phyloP scores from a whole-genome alignment of 148 eudicot genomes.

The Bassia scoparia region DNA sequence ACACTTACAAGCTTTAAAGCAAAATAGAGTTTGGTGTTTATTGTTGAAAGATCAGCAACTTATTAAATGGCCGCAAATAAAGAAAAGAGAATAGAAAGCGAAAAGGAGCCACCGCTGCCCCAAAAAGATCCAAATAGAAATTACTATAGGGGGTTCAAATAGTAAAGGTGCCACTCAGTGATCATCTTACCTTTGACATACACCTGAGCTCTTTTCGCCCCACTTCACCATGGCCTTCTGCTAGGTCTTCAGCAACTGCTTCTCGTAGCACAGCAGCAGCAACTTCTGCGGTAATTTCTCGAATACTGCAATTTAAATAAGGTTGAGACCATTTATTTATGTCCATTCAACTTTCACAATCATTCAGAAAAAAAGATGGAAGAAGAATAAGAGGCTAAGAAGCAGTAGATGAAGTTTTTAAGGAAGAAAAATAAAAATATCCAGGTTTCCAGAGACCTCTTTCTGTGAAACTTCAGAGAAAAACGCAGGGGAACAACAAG shows the following conservation, averaged over 20 bases:
- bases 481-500: too few species aligned
- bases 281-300: conserved; percentile 91
- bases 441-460: background rate
- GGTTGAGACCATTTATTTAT: background rate
- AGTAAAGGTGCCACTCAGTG: background rate
- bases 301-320: conserved; percentile 51
- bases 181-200: conserved; percentile 72
- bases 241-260: conserved; percentile 72
- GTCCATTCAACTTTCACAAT: background rate
- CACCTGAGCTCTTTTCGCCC: conserved; percentile 65
- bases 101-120: background rate
- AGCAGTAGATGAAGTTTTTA: background rate
- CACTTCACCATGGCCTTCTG: conserved; percentile 82
- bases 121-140: background rate
- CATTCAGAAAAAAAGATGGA: background rate
- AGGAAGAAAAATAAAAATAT: background rate
- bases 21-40: too few species aligned
- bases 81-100: background rate
- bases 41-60: too few species aligned
- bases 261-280: conserved; percentile 78
- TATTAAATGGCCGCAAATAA: too few species aligned
- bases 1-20: background rate
- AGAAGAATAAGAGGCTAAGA: background rate
- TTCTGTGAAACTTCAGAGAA: background rate
- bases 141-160: background rate